A percentile compares a stretch with the other conserved stretches of the same genome.
phyloP scores from a whole-genome alignment of 306 rosid species.

The Medicago lupulina region DNA sequence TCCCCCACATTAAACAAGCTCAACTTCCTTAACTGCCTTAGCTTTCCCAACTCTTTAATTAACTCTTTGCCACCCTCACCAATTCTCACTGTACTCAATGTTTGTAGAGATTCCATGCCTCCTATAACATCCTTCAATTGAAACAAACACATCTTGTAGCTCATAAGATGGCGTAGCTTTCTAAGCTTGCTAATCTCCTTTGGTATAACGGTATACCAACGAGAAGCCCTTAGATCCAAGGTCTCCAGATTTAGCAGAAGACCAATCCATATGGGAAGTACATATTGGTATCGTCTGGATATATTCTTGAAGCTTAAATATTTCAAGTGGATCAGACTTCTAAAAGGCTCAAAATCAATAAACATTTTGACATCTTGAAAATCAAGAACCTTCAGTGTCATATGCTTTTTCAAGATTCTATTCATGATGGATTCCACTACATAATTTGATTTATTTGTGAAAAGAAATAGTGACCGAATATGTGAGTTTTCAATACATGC shows the following conservation, averaged over 20 bases:
- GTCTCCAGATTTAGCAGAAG: background rate
- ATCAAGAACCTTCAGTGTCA: background rate
- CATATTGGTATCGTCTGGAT: too few species aligned
- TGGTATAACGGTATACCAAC: background rate
- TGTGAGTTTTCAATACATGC: background rate
- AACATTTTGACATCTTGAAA: too few species aligned
- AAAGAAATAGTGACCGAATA: background rate
- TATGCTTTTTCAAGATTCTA: background rate
- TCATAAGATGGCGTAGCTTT: slow-evolving; percentile 4
- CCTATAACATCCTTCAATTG: background rate
- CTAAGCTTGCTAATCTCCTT: slow-evolving; percentile 3
- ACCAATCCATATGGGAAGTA: background rate
- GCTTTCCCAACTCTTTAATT: slow-evolving; percentile 9
- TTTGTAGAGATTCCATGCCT: background rate
- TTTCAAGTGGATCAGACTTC: background rate
- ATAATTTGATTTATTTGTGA: background rate
- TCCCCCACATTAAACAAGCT: background rate
- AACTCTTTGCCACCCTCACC: background rate
- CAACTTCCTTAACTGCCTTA: background rate
- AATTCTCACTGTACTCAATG: too few species aligned
- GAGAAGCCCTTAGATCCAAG: background rate
- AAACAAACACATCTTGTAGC: background rate
- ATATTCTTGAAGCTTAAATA: background rate
- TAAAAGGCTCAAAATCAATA: background rate
- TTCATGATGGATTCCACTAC: too few species aligned